phyloP scores from a whole-genome alignment of 495 filamentous ascomycete species.

The Xylaria telfairii region DNA sequence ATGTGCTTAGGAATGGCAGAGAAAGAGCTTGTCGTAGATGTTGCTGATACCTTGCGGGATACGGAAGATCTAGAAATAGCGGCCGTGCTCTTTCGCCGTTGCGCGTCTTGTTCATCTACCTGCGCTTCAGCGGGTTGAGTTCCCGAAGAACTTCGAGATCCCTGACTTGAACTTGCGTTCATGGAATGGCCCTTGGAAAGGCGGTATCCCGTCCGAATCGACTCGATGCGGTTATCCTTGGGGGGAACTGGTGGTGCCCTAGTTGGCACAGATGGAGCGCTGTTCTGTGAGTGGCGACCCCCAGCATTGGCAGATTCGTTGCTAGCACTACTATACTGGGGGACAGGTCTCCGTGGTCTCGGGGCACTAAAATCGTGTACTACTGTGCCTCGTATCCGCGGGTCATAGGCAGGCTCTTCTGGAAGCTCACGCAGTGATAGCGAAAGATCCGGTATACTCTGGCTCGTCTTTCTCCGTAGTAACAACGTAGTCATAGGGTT shows the following conservation, averaged over 20 bases:
- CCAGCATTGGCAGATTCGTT: conserved; percentile 25
- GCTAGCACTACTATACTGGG: conserved; percentile 24
- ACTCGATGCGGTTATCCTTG: conserved; percentile 40
- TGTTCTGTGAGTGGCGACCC: conserved; percentile 30
- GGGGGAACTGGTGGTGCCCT: conserved; percentile 45
- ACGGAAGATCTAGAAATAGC: conserved; percentile 39
- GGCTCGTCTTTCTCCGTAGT: conserved; percentile 48
- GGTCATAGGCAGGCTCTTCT: conserved; percentile 66
- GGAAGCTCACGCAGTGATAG: conserved; percentile 50
- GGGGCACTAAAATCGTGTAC: conserved; percentile 94
- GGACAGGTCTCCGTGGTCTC: conserved; percentile 62
- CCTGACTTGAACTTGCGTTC: conserved; percentile 20
- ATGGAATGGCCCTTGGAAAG: conserved; percentile 40
- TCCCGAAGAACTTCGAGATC: conserved; percentile 35
- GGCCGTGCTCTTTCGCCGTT: conserved; percentile 46
- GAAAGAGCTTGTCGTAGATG: conserved; percentile 49
- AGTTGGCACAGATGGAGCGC: conserved; percentile 22
- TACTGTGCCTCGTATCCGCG: conserved; percentile 80
- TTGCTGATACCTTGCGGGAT: conserved; percentile 47
- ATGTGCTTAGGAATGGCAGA: conserved; percentile 73
- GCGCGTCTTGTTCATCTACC: conserved; percentile 32
- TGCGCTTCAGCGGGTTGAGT: conserved; percentile 6
- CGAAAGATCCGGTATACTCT: conserved; percentile 53
- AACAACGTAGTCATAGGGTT: conserved; percentile 55
- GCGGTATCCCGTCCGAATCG: conserved; percentile 38